Evolutionary conservation across 2,329 filamentous ascomycete genomes (phyloP), one percentile per base, ranked within the genome.

Genomic region (Microthyrium microscopicum): DNA sequence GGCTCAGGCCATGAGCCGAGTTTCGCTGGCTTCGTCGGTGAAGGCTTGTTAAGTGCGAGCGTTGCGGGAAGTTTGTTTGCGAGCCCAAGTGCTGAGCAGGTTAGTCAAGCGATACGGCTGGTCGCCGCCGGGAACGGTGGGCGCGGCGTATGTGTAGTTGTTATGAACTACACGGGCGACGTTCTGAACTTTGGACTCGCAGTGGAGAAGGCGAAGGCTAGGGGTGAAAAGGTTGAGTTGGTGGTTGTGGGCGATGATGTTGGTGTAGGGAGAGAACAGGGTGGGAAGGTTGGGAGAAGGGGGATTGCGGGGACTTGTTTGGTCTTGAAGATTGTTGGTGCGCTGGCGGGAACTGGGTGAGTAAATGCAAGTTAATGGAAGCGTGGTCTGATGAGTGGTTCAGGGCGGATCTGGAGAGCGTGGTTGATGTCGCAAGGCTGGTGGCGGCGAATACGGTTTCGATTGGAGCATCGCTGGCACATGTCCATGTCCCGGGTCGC

Each of bases 171-270:
- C 55, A 92, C 83, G 1, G 61, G 61, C 2, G 61, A 64, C 40
- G 53, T 93, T 34, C 66, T 94, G 44, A 91, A 93, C 58, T 94
- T 94, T 50, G 85, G 84, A 35, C 77, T 94, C 68, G 85, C 77
- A 1, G 81, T 89, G 6, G 87, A 94, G 55, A 93, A 93, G 60
- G 84, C 84, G 12, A 76, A 78, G 38, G 83, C 83, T 2, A 70
- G 73, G 0, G 85, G 83, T 0, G 56, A 83, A 17, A 58, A 73
- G 13, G 79, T 81, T 1, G 80, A 92, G 51, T 92, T 94, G 77
- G 73, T 92, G 7, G 78, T 92, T 6, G 82, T 94, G 5, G 83
- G 76, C 5, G 87, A 95, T 48, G 87, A 95, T 54, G 84, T 85
- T 3, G 84, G 85, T 27, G 85, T 95, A 29, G 85, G 85, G 2